These are phyloP conservation scores for Xylaria curta DNA, from an alignment of 495 filamentous ascomycete genomes.

Conservation along the genomic window DNA sequence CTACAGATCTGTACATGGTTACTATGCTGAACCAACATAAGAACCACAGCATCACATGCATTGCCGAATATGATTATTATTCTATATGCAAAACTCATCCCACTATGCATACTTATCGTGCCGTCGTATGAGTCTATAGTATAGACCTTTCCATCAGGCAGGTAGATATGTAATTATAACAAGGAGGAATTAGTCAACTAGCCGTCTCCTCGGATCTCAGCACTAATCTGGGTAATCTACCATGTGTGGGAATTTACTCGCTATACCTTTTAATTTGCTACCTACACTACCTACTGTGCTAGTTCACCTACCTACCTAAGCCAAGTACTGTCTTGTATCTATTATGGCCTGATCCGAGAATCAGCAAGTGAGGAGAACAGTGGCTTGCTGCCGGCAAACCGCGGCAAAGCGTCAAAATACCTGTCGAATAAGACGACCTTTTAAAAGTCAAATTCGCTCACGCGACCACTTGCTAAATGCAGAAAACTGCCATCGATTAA, in stretches of 20 bases:
- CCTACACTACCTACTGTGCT: background rate
- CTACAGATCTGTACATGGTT: background rate
- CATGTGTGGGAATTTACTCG: background rate
- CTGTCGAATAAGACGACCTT: background rate
- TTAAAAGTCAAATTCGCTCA: conserved; percentile 35
- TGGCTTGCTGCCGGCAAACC: background rate
- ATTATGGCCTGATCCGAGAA: background rate
- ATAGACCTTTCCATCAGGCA: background rate
- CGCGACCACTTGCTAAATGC: conserved; percentile 42
- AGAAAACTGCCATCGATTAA: conserved; percentile 24
- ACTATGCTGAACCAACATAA: background rate
- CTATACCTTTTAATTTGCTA: background rate
- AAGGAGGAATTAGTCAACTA: background rate
- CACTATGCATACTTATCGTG: background rate
- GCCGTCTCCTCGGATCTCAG: background rate
- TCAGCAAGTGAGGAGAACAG: background rate
- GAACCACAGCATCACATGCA: background rate
- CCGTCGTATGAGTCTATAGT: background rate
- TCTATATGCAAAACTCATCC: background rate
- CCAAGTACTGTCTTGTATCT: background rate
- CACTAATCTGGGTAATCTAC: background rate
- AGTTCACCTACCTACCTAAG: background rate
- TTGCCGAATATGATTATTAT: background rate
- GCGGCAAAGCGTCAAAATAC: background rate
- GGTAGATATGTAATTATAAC: background rate